A percentile compares a stretch with the other conserved stretches of the same genome.
These are phyloP conservation scores for Jacaranda copaia DNA, from an alignment of 257 asterid genomes.

Conservation along the genomic window DNA sequence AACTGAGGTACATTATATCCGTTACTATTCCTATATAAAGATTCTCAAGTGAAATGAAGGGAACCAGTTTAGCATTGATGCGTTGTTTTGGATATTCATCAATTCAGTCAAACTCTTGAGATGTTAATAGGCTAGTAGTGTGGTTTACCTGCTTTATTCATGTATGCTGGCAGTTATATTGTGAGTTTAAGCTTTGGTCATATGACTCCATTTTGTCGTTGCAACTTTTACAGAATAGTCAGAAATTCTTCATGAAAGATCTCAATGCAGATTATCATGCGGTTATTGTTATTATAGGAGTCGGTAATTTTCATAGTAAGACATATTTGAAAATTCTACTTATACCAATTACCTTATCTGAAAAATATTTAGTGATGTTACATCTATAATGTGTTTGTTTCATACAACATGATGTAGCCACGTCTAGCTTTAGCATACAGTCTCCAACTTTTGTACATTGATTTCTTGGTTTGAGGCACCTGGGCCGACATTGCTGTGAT, in stretches of 20 bases:
- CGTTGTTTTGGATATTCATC: not conserved
- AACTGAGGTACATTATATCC: constrained; percentile 56
- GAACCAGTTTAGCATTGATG: not conserved
- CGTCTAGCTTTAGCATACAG: not conserved
- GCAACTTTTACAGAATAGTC: too few species aligned
- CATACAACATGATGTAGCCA: not conserved
- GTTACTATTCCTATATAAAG: not conserved
- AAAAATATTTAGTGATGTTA: not conserved
- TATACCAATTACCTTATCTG: not conserved
- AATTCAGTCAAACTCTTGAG: not conserved
- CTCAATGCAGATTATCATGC: too few species aligned
- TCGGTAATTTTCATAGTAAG: too few species aligned
- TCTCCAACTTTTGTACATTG: not conserved
- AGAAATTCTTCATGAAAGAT: too few species aligned
- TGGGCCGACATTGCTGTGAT: not conserved
- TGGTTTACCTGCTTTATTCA: not conserved
- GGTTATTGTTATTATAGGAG: too few species aligned
- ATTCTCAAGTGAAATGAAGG: not conserved
- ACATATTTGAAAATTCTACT: not conserved
- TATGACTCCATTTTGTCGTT: not conserved
- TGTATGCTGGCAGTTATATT: not conserved
- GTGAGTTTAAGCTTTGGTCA: not conserved
- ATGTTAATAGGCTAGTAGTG: not conserved
- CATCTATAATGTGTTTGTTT: not conserved
- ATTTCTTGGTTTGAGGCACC: not conserved